phyloP scores from a whole-genome alignment of 495 filamentous ascomycete genomes.

The Xylaria castorea region DNA sequence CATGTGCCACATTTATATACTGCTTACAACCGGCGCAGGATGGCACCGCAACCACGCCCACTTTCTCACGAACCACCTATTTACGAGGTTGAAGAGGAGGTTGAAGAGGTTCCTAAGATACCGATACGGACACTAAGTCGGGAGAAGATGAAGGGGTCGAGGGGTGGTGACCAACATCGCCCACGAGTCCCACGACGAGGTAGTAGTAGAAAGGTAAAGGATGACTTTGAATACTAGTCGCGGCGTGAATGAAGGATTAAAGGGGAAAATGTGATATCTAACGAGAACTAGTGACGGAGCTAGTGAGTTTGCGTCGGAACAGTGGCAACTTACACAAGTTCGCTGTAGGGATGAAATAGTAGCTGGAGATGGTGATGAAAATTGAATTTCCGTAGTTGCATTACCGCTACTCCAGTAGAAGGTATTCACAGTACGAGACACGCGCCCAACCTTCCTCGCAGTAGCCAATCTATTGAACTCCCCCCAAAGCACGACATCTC shows the following conservation, averaged over 20 bases:
- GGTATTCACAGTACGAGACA: not conserved
- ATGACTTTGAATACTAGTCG: not conserved
- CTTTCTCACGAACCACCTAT: not conserved
- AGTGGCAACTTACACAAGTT: not conserved
- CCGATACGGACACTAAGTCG: not conserved
- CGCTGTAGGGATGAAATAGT: no score
- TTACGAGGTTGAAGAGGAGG: constrained; percentile 1
- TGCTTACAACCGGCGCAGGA: not conserved
- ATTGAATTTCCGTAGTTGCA: not conserved
- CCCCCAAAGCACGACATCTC: not conserved
- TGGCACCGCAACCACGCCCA: not conserved
- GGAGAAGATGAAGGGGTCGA: not conserved
- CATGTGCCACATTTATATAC: not conserved
- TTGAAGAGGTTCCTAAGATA: not conserved
- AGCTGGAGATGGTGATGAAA: not conserved
- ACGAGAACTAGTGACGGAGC: not conserved
- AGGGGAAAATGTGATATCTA: not conserved
- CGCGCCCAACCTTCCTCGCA: not conserved
- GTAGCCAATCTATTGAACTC: constrained; percentile 3
- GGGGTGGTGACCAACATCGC: not conserved
- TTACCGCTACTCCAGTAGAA: not conserved
- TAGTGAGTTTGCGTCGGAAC: not conserved
- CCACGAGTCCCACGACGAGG: not conserved
- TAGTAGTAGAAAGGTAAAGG: not conserved
- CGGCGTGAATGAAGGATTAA: not conserved